A percentile compares a stretch with the other conserved stretches of the same genome.
Conservation (phyloP, 352 stramenopile genomes). For the Globisporangium ultimum region DNA sequence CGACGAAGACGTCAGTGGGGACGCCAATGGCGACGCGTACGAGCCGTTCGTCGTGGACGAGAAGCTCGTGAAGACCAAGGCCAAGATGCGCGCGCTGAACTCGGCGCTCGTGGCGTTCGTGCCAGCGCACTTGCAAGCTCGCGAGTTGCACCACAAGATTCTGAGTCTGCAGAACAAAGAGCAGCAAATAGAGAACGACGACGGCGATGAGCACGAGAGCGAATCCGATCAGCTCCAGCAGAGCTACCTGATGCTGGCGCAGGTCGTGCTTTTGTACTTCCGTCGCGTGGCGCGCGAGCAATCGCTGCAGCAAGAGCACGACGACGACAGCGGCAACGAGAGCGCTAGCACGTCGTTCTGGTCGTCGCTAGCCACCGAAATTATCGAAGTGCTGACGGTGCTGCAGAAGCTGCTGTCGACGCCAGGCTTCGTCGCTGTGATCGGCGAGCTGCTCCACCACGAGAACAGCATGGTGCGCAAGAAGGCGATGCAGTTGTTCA, state of each 20-base stretch:
- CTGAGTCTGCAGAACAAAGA: constrained; percentile 29
- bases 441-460: constrained; percentile 80
- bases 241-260: constrained; percentile 75
- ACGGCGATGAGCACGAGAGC: constrained; percentile 32
- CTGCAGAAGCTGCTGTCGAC: constrained; percentile 84
- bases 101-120: constrained; percentile 68
- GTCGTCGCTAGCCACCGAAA: constrained; percentile 39
- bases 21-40: constrained; percentile 36
- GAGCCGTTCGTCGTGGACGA: constrained; percentile 47
- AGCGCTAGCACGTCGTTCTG: constrained; percentile 31
- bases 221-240: constrained; percentile 58
- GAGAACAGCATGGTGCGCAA: constrained; percentile 85
- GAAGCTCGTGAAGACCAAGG: constrained; percentile 29
- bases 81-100: constrained; percentile 52
- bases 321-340: constrained; percentile 13
- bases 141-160: constrained; percentile 74
- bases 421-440: constrained; percentile 82
- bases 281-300: constrained; percentile 69
- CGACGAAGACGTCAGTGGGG: constrained; percentile 41
- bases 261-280: constrained; percentile 81
- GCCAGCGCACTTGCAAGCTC: constrained; percentile 53
- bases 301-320: constrained; percentile 40
- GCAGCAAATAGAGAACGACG: constrained; percentile 3
- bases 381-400: constrained; percentile 73
- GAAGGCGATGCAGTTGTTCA: constrained; percentile 88